A percentile compares a stretch with the other conserved stretches of the same genome.
Conservation (phyloP, 495 filamentous ascomycete genomes). For the Penicillium nucicola region DNA sequence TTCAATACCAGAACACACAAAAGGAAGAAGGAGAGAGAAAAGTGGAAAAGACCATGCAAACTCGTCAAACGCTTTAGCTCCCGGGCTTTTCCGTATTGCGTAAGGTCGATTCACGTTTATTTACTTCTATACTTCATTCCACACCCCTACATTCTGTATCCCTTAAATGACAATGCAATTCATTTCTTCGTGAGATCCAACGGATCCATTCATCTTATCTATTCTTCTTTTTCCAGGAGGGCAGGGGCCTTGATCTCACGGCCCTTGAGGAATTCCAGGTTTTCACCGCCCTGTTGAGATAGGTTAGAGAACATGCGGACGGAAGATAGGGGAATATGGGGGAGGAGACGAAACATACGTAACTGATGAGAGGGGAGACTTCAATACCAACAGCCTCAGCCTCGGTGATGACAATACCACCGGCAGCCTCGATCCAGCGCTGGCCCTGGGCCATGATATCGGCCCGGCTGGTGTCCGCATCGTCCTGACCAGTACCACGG, state of each 20-base stretch:
- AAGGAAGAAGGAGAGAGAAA: conserved; percentile 12
- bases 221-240: conserved; percentile 70
- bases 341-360: conserved; percentile 62
- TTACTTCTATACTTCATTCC: conserved; percentile 7
- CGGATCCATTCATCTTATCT: conserved; percentile 11
- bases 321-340: no score
- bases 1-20: conserved; percentile 1
- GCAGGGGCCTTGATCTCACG: conserved; percentile 74
- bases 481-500: conserved; percentile 83
- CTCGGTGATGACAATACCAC: conserved; percentile 73
- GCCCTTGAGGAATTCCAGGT: conserved; percentile 71
- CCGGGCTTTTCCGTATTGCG: conserved; percentile 46
- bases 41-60: conserved; percentile 21
- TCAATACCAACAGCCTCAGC: conserved; percentile 70
- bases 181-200: conserved; percentile 20
- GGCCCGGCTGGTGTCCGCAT: conserved; percentile 83
- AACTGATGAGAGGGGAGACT: conserved; percentile 90
- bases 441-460: conserved; percentile 89
- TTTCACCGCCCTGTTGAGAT: conserved; percentile 80
- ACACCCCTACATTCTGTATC: conserved; percentile 16
- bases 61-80: conserved; percentile 35
- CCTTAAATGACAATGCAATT: conserved; percentile 16
- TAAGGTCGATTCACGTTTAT: conserved; percentile 30
- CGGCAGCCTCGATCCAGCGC: conserved; percentile 77
- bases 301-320: conserved; percentile 20